These are phyloP conservation scores for Ulmus americana DNA, from an alignment of 331 rosid genomes.

Conservation along the genomic window DNA sequence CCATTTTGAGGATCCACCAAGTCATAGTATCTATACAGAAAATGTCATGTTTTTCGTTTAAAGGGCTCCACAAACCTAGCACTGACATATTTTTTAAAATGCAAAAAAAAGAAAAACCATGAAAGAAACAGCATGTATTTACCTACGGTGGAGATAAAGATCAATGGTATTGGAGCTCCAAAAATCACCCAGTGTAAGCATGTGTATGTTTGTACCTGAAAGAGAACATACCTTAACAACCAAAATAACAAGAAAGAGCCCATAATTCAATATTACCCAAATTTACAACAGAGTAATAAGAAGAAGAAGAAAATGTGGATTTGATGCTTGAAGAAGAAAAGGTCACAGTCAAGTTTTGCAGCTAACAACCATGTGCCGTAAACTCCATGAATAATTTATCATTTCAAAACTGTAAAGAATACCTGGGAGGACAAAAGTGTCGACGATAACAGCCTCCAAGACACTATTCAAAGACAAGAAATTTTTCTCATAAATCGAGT, in stretches of 20 bases:
- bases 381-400: background rate
- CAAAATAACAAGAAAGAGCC: background rate
- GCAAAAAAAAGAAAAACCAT: too few species aligned
- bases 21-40: conserved; percentile 61
- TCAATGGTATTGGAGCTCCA: conserved; percentile 85
- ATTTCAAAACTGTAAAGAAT: conserved; percentile 1
- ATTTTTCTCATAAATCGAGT: conserved; percentile 68
- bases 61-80: background rate
- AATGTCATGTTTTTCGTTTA: conserved; percentile 7
- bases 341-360: background rate
- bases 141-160: conserved; percentile 90
- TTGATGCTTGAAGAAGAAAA: background rate
- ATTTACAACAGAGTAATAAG: too few species aligned
- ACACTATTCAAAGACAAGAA: conserved; percentile 67
- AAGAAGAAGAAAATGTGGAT: background rate
- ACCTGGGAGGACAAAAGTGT: conserved; percentile 85
- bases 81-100: background rate
- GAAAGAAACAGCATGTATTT: conserved; percentile 4
- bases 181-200: conserved; percentile 79
- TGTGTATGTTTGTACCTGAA: conserved; percentile 76
- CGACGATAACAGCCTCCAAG: conserved; percentile 63
- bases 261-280: too few species aligned
- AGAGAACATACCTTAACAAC: conserved; percentile 5
- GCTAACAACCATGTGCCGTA: too few species aligned
- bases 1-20: conserved; percentile 52